Base-by-base conservation (phyloP, 208 protist species). In the Acanthamoeba comandoni region DNA sequence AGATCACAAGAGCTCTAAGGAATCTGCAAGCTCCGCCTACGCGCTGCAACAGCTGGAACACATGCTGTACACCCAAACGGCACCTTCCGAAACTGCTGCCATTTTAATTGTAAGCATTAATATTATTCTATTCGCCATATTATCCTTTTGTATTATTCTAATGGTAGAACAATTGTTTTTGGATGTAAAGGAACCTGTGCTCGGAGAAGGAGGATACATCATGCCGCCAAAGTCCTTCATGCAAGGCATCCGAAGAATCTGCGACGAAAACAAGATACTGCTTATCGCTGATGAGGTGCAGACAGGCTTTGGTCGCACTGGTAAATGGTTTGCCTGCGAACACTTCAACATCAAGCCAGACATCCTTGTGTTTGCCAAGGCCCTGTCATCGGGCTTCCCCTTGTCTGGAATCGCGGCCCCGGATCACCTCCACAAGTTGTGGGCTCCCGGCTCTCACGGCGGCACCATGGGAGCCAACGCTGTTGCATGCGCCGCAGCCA, bases 381-480 rank as follows among this genome's bases (percentile, higher is more conserved):
- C 57, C 26, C 57, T 87, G 19, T 64, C 79, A 8, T 70, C 57
- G 1, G 79, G 79, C 52, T 87, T 87, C 57, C 79, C 79, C 7
- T 60, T 87, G 11, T 58, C 43, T 22, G 79, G 79, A 53, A 87
- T 87, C 11, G 79, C 58, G 1, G 79, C 79, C 3, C 53, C 57
- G 2, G 15, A 53, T 43, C 57, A 87, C n/a, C 9, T 87, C 57
- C 79, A 87, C 55, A 39, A 49, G 43, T 70, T 70, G 5, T 87
- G 79, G 79, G 58, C 51, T 0, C 77, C 77, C 26, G 77, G 95
- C 48, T 86, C 77, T 7, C 77, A 86, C 31, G 77, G 77, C 0
- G 77, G 77, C 2, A 96, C 95, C 17, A 95, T 95, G 64, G 94
- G 84, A 9, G 95, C 93, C 43, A 96, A 96, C 69, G 93, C 93